These are phyloP conservation scores for Suhomyces chickasaworum DNA, from an alignment of 1,139 yeast genomes.

Conservation along the genomic window DNA sequence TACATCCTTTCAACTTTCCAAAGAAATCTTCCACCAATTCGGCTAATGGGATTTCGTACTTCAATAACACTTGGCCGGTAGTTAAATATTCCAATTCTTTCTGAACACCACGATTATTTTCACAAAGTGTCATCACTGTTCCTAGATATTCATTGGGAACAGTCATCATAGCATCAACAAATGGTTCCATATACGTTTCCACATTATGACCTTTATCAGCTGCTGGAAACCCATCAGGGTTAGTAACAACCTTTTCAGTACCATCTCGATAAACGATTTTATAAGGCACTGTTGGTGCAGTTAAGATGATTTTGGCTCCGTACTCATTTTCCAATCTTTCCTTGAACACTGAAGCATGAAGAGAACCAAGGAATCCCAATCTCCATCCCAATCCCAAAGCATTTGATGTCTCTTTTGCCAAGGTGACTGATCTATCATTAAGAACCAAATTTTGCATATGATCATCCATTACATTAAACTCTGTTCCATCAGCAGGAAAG, in stretches of 20 bases:
- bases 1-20: conserved; percentile 86
- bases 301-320: conserved; percentile 87
- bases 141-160: conserved; percentile 91
- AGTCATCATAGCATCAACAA: conserved; percentile 87
- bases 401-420: conserved; percentile 88
- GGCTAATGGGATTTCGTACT: conserved; percentile 81
- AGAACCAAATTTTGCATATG: conserved; percentile 84
- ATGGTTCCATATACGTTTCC: conserved; percentile 75
- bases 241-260: conserved; percentile 64
- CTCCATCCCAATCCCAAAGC: conserved; percentile 99
- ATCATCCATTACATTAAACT: conserved; percentile 86
- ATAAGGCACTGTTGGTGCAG: conserved; percentile 97
- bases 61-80: conserved; percentile 79
- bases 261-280: conserved; percentile 69
- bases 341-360: conserved; percentile 93
- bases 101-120: conserved; percentile 80
- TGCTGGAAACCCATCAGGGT: conserved; percentile 92
- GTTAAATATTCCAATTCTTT: conserved; percentile 74
- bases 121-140: conserved; percentile 81
- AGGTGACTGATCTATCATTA: conserved; percentile 87
- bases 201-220: conserved; percentile 48
- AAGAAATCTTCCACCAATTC: conserved; percentile 93
- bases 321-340: conserved; percentile 91
- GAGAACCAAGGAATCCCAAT: conserved; percentile 87
- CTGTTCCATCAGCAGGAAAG: conserved; percentile 93